Base-by-base conservation (phyloP, 768 basidiomycete species). In the Galerina marginata region DNA sequence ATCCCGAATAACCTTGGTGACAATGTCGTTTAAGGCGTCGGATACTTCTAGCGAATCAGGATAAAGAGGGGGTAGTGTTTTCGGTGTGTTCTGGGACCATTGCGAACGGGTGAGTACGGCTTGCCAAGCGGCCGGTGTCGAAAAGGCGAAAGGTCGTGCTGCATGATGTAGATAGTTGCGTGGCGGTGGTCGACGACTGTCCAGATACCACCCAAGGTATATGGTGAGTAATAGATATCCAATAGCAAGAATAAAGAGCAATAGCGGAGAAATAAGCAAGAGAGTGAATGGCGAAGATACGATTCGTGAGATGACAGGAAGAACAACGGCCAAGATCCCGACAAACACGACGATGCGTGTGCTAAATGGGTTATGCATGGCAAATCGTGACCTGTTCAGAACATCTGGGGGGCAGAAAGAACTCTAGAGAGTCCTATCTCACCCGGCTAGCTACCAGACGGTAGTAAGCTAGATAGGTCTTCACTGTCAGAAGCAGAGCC, bases 111-210 rank as follows among this genome's bases (percentile, higher is more conserved):
- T 94, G 52, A 92, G 80, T 48, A 93, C 91, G 0, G 90, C 94
- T 69, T 95, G 92, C 95, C 95, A 97, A 36, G 95, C 95, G 58
- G 95, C 93, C 25, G 94, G 93, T 2, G 94, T 94, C 4, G 93
- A 93, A 78, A 97, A 96, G 2, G 86, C 83, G 49, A 95, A 81
- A 0, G 92, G 92, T 38, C 86, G 84, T 15, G 92, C 88, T 0
- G 89, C 86, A 58, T 78, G 75, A 9, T 75, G 73, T n/a, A 88
- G 77, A 44, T 74, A 74, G 43, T 79, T 77, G n/a, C 56, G 64
- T 10, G 64, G 59, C 1, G 63, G 64, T 29, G 75, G 68, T 25
- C 69, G 64, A 36, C 70, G 81, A 7, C 79, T 70, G 70, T 92
- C 91, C 60, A 92, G 78, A 52, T 77, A 69, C 73, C 86, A 81